These are phyloP conservation scores for Aspergillus sclerotiicarbonarius DNA, from an alignment of 495 filamentous ascomycete species.

Conservation along the genomic window DNA sequence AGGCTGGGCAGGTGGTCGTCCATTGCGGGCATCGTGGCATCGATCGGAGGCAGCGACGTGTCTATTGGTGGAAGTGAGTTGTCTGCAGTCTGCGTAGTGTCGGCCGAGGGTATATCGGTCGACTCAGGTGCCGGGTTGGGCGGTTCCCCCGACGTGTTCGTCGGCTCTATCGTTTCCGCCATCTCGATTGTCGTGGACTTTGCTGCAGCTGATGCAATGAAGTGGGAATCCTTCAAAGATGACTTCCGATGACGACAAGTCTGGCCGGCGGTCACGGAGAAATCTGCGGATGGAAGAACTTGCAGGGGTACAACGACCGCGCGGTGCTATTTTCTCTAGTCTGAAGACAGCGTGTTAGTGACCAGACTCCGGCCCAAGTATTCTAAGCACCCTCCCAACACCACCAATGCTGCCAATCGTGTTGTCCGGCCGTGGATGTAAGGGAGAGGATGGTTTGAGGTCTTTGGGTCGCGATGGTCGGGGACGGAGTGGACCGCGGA, in stretches of 20 bases:
- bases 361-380: conserved; percentile 2
- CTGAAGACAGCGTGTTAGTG: conserved; percentile 14
- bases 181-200: conserved; percentile 21
- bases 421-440: background rate
- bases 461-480: conserved; percentile 8
- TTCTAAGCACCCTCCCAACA: background rate
- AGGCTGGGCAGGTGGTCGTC: conserved; percentile 25
- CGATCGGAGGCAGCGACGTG: conserved; percentile 38
- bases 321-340: conserved; percentile 10
- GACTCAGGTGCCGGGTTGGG: conserved; percentile 24
- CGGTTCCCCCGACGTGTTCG: conserved; percentile 29
- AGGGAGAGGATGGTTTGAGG: background rate
- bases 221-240: background rate
- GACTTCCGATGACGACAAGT: background rate
- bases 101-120: conserved; percentile 1
- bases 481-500: background rate
- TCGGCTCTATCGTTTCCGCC: conserved; percentile 36
- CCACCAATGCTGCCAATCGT: background rate
- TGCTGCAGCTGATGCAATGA: background rate
- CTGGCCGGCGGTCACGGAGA: background rate
- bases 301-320: conserved; percentile 3
- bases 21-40: conserved; percentile 33
- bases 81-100: conserved; percentile 5
- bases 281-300: conserved; percentile 10
- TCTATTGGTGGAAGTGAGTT: conserved; percentile 22